A percentile compares a stretch with the other conserved stretches of the same genome.
Conservation (phyloP, 2,329 filamentous ascomycete species). For the Teratosphaeria viscida region DNA sequence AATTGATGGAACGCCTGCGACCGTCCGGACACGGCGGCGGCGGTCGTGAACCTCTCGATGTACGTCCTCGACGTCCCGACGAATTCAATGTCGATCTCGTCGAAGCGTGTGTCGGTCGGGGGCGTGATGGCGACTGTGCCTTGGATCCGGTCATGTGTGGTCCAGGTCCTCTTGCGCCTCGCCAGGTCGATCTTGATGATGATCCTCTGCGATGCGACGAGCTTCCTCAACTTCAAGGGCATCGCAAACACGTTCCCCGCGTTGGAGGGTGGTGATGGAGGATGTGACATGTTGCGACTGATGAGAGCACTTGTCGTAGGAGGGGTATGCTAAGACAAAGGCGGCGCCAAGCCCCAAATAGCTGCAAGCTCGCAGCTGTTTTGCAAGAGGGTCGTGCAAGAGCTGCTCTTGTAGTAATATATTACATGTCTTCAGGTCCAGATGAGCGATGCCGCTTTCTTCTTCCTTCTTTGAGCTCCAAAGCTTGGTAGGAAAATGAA, state of each 20-base stretch:
- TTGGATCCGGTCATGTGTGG: conserved; percentile 47
- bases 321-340: background rate
- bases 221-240: conserved; percentile 15
- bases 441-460: no score
- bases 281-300: background rate
- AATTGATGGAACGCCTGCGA: conserved; percentile 51
- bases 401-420: background rate
- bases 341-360: background rate
- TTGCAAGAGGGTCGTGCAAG: background rate
- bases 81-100: conserved; percentile 49
- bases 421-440: no score
- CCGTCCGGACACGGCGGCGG: conserved; percentile 43
- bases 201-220: conserved; percentile 25
- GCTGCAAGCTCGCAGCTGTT: background rate
- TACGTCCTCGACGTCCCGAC: conserved; percentile 43
- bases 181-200: conserved; percentile 34
- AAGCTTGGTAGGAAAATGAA: no score
- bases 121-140: conserved; percentile 43
- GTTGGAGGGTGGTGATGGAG: background rate
- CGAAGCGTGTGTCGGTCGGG: conserved; percentile 44
- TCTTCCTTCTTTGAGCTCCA: no score
- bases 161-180: conserved; percentile 36
- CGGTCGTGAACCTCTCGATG: conserved; percentile 44
- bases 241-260: conserved; percentile 4
- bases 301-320: background rate